Base-by-base conservation (phyloP, 2,329 filamentous ascomycete genomes). In the Venturiaceae sp. region DNA sequence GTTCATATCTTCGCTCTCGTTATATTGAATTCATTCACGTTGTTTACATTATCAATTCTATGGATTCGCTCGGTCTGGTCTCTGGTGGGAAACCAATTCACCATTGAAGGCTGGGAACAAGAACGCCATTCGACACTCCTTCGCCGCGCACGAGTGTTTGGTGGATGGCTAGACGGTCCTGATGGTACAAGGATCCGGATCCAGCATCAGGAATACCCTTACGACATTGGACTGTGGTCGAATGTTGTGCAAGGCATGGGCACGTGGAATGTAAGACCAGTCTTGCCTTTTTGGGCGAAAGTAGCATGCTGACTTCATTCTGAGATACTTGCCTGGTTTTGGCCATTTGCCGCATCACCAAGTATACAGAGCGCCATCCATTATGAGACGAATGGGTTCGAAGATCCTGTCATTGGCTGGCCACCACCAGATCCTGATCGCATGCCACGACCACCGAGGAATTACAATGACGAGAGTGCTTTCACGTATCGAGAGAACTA, bases 221-320 rank as follows among this genome's bases (percentile, higher is more conserved):
- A 91, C 71, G 89, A 95, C 66, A 73, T 92, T 47, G 88, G 87
- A 54, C 76, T 94, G 64, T 90, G 83, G 74, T 69, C 74, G 36
- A 95, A 95, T 69, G 78, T 92, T 67, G 78, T 80, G 16, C 85
- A 89, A 67, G 86, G 84, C 16, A 92, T 94, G 86, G 87, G 88
- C 3, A 85, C 82, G 0, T 63, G 68, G 7, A 90, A 89, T 66
- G 65, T 65, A 58, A 28, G 63, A 55, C 19, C 41, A 33, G n/a
- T 13, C 55, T 37, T 61, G 14, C 26, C 21, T 36, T 54, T 3
- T 54, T 30, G 2, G 11, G n/a, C n/a, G n/a, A n/a, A 32, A 8
- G 14, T 36, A 53, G 28, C 53, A 41, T 41, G 34, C 34, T 47
- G 6, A 32, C 30, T 32, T 11, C 14, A 6, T 21, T 33, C 6